phyloP scores from a whole-genome alignment of 208 protist genomes.

The Trypanosoma vivax region DNA sequence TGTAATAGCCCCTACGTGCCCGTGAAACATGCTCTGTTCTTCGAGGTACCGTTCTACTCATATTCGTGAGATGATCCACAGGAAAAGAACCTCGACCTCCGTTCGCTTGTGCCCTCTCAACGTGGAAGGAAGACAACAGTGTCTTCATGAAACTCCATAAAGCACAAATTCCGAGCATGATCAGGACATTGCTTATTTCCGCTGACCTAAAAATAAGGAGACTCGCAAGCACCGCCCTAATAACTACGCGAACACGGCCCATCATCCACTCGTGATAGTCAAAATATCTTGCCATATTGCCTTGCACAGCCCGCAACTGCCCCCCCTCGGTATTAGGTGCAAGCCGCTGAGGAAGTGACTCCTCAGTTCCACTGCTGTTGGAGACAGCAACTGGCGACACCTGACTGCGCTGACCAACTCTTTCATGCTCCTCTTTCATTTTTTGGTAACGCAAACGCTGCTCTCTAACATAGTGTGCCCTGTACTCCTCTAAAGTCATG shows the following conservation, averaged over 20 bases:
- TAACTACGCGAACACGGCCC: not conserved
- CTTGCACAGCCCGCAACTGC: not conserved
- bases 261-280: not conserved
- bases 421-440: not conserved
- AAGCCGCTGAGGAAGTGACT: no score
- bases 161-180: constrained; percentile 2
- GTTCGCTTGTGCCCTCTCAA: not conserved
- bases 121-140: not conserved
- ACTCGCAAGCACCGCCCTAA: not conserved
- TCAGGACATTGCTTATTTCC: constrained; percentile 1
- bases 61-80: not conserved
- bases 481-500: constrained; percentile 13
- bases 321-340: no score
- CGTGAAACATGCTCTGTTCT: constrained; percentile 16
- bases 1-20: constrained; percentile 32
- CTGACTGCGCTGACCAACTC: not conserved
- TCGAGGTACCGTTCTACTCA: not conserved
- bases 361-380: no score
- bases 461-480: not conserved
- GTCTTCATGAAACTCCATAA: not conserved
- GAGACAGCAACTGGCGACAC: no score
- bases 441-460: not conserved
- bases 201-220: constrained; percentile 7
- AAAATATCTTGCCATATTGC: not conserved
- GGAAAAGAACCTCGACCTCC: no score